Evolutionary conservation across 176 grass and related monocot species (phyloP).

Genomic region (Raddia guianensis): DNA sequence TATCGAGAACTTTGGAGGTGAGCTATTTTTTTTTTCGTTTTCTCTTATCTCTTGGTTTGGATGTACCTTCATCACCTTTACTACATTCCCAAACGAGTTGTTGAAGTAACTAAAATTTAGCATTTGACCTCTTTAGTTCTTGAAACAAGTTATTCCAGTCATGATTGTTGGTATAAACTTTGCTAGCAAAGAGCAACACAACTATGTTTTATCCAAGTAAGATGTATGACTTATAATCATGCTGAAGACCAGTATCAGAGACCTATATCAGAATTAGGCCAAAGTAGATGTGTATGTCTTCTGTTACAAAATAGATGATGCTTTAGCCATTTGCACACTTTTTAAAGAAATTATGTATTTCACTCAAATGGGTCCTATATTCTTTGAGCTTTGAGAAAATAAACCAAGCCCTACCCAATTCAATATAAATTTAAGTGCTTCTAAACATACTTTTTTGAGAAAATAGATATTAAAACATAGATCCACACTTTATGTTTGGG

Average conservation of each 20-base stretch:
- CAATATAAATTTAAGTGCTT: neutral
- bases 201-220: neutral
- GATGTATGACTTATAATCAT: too few relatives aligned
- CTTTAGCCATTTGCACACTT: neutral
- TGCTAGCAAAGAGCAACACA: neutral
- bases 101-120: neutral
- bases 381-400: neutral
- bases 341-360: too few relatives aligned
- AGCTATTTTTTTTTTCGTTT: neutral
- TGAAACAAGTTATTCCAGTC: neutral
- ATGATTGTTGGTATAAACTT: neutral
- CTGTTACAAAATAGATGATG: neutral
- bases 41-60: neutral
- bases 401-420: neutral
- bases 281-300: neutral
- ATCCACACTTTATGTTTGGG: neutral
- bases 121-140: constrained; percentile 2
- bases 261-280: too few relatives aligned
- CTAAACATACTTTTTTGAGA: neutral
- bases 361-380: neutral
- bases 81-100: neutral
- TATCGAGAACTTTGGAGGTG: neutral
- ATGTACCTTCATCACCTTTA: neutral
- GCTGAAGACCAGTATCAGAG: too few relatives aligned
- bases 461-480: neutral